A percentile compares a stretch with the other conserved stretches of the same genome.
phyloP scores from a whole-genome alignment of 2,329 filamentous ascomycete genomes.

The Alternaria viburni region DNA sequence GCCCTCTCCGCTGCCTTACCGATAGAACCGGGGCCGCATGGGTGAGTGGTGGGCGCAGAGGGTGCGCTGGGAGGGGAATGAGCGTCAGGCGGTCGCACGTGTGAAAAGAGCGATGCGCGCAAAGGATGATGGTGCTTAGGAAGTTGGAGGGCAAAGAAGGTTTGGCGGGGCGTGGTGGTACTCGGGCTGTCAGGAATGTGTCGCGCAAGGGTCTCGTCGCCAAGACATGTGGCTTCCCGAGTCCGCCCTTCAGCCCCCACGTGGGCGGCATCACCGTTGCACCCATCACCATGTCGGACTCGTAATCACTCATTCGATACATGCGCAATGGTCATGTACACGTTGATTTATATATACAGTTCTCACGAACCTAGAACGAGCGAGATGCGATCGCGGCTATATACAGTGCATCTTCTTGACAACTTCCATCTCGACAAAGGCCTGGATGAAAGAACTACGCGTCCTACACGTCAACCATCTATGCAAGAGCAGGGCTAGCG shows the following conservation, averaged over 20 bases:
- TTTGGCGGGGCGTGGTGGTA: slow-evolving; percentile 1
- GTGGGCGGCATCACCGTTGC: neutral
- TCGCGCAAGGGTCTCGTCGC: neutral
- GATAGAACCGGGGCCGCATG: slow-evolving; percentile 25
- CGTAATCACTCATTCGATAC: neutral
- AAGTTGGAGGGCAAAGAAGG: neutral
- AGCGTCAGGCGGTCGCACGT: neutral
- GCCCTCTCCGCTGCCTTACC: slow-evolving; percentile 34
- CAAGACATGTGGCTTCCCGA: neutral
- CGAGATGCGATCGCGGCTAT: neutral
- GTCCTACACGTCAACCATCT: neutral
- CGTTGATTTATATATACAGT: neutral
- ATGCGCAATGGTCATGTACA: neutral
- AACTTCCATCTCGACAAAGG: neutral
- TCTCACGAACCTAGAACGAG: neutral
- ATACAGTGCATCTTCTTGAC: neutral
- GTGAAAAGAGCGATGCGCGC: neutral
- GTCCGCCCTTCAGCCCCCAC: neutral
- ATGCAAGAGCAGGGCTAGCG: slow-evolving; percentile 39
- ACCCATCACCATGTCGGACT: neutral
- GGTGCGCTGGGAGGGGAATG: slow-evolving; percentile 16
- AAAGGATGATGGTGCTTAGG: neutral
- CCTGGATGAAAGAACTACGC: no score
- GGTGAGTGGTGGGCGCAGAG: slow-evolving; percentile 18
- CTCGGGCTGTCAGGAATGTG: no score